Percentiles rank a stretch among this genome's conserved stretches.
These are phyloP conservation scores for Candida sphagnicola DNA, from an alignment of 805 yeast genomes.

Conservation along the genomic window DNA sequence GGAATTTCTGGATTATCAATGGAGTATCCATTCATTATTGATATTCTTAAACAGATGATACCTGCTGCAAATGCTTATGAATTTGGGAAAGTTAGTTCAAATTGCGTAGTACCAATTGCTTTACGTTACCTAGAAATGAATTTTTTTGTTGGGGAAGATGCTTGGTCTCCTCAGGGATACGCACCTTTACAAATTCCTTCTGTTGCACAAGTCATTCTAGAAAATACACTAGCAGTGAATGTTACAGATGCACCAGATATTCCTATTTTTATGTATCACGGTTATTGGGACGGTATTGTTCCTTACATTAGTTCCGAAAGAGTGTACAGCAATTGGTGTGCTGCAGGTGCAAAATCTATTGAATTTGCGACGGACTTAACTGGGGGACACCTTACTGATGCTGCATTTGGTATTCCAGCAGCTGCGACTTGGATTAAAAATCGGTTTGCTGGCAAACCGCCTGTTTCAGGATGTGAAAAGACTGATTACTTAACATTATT, in stretches of 20 bases:
- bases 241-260: conserved; percentile 14
- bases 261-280: conserved; percentile 19
- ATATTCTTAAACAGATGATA: neutral
- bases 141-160: conserved; percentile 13
- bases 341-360: conserved; percentile 19
- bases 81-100: conserved; percentile 5
- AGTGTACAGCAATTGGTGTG: conserved; percentile 25
- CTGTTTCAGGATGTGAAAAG: conserved; percentile 46
- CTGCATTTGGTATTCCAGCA: conserved; percentile 16
- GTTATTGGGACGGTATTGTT: conserved; percentile 14
- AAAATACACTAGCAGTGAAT: conserved; percentile 19
- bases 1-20: conserved; percentile 28
- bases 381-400: conserved; percentile 23
- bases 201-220: conserved; percentile 11
- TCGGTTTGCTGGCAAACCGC: conserved; percentile 32
- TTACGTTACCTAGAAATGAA: conserved; percentile 3
- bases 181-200: conserved; percentile 10
- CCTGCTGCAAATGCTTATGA: neutral
- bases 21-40: too few species aligned
- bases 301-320: conserved; percentile 16
- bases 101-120: conserved; percentile 6
- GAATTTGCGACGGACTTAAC: conserved; percentile 24
- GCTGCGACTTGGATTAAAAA: conserved; percentile 17
- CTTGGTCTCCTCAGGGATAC: conserved; percentile 12
- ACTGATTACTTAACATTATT: conserved; percentile 28